phyloP scores from a whole-genome alignment of 305 asterid genomes.

The Solanum hybrid region DNA sequence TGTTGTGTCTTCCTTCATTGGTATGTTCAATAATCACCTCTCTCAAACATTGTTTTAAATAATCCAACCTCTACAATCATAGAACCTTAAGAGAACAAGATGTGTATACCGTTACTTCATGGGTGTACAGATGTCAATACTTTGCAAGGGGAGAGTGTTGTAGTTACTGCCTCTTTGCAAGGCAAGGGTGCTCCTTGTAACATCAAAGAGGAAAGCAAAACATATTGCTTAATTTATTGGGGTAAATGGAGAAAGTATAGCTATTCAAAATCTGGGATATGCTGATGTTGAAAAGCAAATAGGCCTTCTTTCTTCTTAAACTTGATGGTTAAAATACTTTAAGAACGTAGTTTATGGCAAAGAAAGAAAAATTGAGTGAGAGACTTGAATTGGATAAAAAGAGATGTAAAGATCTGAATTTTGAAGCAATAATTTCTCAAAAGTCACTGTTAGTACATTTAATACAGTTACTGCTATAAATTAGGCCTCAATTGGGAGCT shows the following conservation, averaged over 20 bases:
- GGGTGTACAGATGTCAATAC: not conserved
- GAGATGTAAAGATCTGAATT: not conserved
- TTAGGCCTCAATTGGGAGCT: not conserved
- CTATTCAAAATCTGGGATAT: not conserved
- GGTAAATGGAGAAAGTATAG: not conserved
- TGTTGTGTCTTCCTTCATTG: not conserved
- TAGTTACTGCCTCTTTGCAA: not conserved
- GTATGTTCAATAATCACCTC: not conserved
- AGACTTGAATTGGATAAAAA: not conserved
- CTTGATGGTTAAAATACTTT: not conserved
- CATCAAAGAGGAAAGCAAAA: not conserved
- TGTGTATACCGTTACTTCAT: not conserved
- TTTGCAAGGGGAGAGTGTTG: not conserved
- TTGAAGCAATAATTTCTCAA: not conserved
- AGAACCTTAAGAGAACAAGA: not conserved
- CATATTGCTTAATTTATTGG: not conserved
- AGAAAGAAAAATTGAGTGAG: not conserved
- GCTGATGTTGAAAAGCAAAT: not conserved
- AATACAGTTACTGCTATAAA: not conserved
- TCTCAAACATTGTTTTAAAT: not conserved
- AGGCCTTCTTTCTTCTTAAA: not conserved
- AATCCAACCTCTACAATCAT: not conserved
- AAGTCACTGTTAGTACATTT: not conserved
- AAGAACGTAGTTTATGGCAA: not conserved
- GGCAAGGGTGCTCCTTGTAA: not conserved